Conservation (phyloP, 1,284 basidiomycete genomes). For the Sphaerobolus stellatus region DNA sequence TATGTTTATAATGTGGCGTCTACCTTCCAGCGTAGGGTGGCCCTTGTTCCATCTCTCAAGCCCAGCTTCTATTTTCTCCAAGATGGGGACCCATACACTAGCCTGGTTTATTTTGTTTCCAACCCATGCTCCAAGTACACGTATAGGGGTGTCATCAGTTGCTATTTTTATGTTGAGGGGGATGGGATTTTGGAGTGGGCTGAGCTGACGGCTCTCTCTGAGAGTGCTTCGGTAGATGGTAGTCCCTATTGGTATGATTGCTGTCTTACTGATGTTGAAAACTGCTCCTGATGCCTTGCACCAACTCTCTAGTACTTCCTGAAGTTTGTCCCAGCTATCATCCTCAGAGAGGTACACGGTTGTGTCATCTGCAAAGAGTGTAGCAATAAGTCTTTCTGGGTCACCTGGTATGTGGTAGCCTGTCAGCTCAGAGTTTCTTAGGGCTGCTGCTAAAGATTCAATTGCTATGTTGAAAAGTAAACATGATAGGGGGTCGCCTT, state of each 20-base stretch:
- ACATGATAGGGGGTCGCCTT: not conserved
- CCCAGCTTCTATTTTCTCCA: not conserved
- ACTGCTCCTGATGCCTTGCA: not conserved
- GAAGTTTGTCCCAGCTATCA: not conserved
- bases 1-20: not conserved
- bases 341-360: not conserved
- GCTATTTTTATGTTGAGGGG: not conserved
- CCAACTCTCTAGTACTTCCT: not conserved
- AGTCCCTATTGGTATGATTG: not conserved
- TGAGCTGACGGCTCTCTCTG: not conserved
- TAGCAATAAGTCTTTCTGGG: not conserved
- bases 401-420: not conserved
- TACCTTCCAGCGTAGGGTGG: not conserved
- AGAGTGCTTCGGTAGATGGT: not conserved
- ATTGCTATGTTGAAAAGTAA: not conserved
- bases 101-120: not conserved
- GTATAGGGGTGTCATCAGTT: not conserved
- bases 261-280: not conserved
- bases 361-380: not conserved
- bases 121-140: not conserved
- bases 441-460: not conserved
- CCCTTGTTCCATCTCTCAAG: not conserved
- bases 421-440: not conserved
- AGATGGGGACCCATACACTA: not conserved
- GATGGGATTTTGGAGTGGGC: not conserved